A percentile compares a stretch with the other conserved stretches of the same genome.
phyloP scores from a whole-genome alignment of 2,329 filamentous ascomycete genomes.

The Fusarium austroafricanum region DNA sequence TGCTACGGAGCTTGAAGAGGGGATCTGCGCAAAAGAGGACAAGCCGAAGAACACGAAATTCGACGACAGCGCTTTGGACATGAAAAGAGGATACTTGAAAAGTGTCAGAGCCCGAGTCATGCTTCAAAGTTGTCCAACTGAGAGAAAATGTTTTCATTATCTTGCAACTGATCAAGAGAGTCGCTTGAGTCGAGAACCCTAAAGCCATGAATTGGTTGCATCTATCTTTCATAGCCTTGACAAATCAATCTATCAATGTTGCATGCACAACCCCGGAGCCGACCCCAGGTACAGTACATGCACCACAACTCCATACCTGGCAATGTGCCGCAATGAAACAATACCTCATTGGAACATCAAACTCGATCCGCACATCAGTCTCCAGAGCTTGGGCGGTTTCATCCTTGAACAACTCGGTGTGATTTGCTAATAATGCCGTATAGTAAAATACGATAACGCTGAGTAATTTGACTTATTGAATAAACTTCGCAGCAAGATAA shows the following conservation, averaged over 20 bases:
- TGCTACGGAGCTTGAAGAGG: constrained; percentile 11
- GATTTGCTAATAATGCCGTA: constrained; percentile 30
- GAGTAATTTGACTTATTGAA: not conserved
- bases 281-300: constrained; percentile 33
- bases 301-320: not conserved
- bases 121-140: not conserved
- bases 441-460: not conserved
- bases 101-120: not conserved
- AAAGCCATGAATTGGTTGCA: constrained; percentile 5
- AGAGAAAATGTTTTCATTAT: not conserved
- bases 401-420: constrained; percentile 22
- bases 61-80: not conserved
- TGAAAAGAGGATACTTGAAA: constrained; percentile 3
- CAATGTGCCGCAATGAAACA: constrained; percentile 30
- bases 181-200: not conserved
- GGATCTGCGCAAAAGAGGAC: constrained; percentile 24
- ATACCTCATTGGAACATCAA: constrained; percentile 18
- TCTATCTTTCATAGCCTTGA: constrained; percentile 10
- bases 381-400: constrained; percentile 16
- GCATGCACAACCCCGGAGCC: constrained; percentile 41
- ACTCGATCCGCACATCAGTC: constrained; percentile 25
- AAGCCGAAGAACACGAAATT: constrained; percentile 28
- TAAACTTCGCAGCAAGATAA: not conserved
- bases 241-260: constrained; percentile 41
- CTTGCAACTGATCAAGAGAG: not conserved